Evolutionary conservation across 1,284 basidiomycete genomes (phyloP).

Genomic region (Xanthoconium separans): DNA sequence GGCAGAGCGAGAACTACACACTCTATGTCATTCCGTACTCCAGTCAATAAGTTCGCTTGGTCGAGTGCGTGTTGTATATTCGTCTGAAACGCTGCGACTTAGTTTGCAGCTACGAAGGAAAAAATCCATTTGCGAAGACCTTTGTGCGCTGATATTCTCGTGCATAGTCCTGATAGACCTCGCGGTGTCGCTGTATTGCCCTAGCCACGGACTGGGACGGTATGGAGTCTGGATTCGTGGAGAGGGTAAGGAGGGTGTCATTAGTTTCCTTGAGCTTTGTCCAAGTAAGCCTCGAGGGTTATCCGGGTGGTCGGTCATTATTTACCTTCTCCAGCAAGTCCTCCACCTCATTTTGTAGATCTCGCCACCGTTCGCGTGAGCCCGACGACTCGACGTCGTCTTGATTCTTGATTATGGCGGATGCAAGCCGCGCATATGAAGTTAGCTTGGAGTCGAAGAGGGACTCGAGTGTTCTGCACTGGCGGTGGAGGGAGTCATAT

Average conservation of each 20-base stretch:
- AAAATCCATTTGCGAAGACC: constrained; percentile 40
- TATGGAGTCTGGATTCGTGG: constrained; percentile 64
- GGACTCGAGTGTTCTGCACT: constrained; percentile 89
- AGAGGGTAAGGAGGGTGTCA: constrained; percentile 66
- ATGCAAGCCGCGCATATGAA: constrained; percentile 83
- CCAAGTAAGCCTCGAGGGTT: constrained; percentile 11
- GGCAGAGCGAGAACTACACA: constrained; percentile 39
- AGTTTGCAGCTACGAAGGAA: constrained; percentile 1
- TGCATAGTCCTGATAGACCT: constrained; percentile 86
- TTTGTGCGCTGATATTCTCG: constrained; percentile 84
- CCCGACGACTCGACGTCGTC: constrained; percentile 73
- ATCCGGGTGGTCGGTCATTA: constrained; percentile 1
- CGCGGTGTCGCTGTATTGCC: constrained; percentile 86
- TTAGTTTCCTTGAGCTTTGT: constrained; percentile 80
- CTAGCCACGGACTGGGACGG: constrained; percentile 86
- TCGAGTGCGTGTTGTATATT: constrained; percentile 86
- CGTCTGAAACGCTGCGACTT: constrained; percentile 41
- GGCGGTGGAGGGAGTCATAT: constrained; percentile 79
- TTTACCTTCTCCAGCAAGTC: constrained; percentile 85
- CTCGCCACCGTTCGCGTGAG: constrained; percentile 69
- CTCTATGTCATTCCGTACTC: constrained; percentile 97
- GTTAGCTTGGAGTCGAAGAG: constrained; percentile 90
- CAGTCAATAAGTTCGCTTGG: constrained; percentile 83
- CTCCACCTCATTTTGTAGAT: constrained; percentile 84
- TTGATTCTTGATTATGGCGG: constrained; percentile 62